Percentiles rank a stretch among this genome's conserved stretches.
phyloP scores from a whole-genome alignment of 2,329 filamentous ascomycete species.

The Didymella arachidicola region DNA sequence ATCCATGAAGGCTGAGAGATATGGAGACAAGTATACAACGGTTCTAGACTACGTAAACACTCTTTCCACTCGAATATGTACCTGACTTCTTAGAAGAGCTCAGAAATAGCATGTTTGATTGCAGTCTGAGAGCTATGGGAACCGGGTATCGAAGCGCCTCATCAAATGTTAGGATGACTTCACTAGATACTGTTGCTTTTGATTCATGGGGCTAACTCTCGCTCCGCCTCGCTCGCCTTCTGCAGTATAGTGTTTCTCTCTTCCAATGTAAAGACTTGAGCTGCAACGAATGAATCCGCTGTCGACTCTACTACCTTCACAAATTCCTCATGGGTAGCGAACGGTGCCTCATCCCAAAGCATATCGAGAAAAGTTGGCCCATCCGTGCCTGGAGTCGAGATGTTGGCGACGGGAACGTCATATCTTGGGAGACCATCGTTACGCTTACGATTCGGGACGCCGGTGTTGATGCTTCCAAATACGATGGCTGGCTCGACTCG shows the following conservation, averaged over 20 bases:
- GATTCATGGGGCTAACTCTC: not conserved
- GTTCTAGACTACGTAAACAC: too few relatives aligned
- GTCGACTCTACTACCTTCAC: not conserved
- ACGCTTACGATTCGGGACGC: constrained; percentile 1
- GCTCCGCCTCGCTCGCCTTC: not conserved
- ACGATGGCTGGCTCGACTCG: not conserved
- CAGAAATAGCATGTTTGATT: too few relatives aligned
- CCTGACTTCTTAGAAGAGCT: too few relatives aligned
- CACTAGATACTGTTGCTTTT: too few relatives aligned
- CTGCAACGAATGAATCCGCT: constrained; percentile 1
- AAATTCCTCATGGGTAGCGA: constrained; percentile 1
- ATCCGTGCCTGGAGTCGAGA: constrained; percentile 1
- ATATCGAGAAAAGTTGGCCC: constrained; percentile 7
- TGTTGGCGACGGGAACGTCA: constrained; percentile 3
- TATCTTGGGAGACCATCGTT: constrained; percentile 3
- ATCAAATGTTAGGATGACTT: too few relatives aligned
- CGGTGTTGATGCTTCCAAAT: constrained; percentile 1
- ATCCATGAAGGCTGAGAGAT: too few relatives aligned
- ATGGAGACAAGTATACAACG: too few relatives aligned
- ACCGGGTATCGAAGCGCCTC: too few relatives aligned
- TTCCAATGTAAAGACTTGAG: not conserved
- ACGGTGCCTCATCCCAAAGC: constrained; percentile 7
- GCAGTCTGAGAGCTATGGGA: too few relatives aligned
- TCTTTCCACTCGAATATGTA: too few relatives aligned
- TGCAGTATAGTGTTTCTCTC: not conserved